These are phyloP conservation scores for Diaporthe caulivora DNA, from an alignment of 2,329 filamentous ascomycete genomes.

Conservation along the genomic window DNA sequence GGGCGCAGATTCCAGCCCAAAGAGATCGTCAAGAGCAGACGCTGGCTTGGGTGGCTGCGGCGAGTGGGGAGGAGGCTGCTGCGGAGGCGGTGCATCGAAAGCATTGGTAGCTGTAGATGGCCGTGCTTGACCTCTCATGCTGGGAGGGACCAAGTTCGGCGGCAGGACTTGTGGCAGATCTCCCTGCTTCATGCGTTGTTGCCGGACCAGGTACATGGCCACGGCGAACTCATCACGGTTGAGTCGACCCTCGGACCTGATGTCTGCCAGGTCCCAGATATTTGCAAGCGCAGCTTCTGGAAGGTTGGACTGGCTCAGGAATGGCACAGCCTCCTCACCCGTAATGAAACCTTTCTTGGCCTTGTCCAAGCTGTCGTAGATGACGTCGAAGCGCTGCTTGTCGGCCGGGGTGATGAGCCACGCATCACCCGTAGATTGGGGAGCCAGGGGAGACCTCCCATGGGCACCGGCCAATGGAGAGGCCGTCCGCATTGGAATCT, in stretches of 20 bases:
- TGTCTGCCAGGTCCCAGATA: slow-evolving; percentile 97
- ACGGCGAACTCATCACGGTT: slow-evolving; percentile 94
- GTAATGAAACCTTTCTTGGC: slow-evolving; percentile 85
- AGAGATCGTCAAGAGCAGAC: slow-evolving; percentile 89
- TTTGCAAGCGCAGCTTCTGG: slow-evolving; percentile 90
- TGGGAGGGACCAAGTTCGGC: slow-evolving; percentile 85
- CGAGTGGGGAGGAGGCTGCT: slow-evolving; percentile 54
- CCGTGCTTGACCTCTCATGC: slow-evolving; percentile 76
- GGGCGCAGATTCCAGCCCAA: slow-evolving; percentile 83
- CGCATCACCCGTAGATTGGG: slow-evolving; percentile 63
- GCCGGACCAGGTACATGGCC: slow-evolving; percentile 95
- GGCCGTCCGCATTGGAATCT: slow-evolving; percentile 72
- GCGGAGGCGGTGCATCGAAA: slow-evolving; percentile 61
- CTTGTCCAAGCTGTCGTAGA: slow-evolving; percentile 88
- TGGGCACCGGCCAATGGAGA: slow-evolving; percentile 62
- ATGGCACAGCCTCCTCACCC: slow-evolving; percentile 93
- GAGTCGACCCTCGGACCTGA: slow-evolving; percentile 88
- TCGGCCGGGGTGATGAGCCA: slow-evolving; percentile 89
- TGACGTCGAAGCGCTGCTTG: slow-evolving; percentile 87
- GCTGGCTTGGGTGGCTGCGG: slow-evolving; percentile 57
- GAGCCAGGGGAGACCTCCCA: slow-evolving; percentile 58
- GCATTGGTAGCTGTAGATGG: slow-evolving; percentile 61
- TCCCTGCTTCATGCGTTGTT: slow-evolving; percentile 82
- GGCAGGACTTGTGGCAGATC: slow-evolving; percentile 83
- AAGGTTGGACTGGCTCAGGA: slow-evolving; percentile 92